phyloP scores from a whole-genome alignment of 2,329 filamentous ascomycete genomes.

The Knufia petricola region DNA sequence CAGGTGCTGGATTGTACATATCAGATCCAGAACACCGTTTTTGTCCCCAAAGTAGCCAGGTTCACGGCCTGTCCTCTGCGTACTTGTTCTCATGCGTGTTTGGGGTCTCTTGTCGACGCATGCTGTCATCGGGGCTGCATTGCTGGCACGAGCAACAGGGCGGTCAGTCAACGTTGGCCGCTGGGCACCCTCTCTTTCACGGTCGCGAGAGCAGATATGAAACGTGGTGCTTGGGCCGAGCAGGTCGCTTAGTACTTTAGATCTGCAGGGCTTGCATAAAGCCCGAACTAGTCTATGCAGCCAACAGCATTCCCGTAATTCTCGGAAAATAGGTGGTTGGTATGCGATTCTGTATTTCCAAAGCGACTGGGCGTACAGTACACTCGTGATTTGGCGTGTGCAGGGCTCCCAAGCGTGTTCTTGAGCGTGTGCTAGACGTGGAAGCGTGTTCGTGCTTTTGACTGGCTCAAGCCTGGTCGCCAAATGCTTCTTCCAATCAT shows the following conservation, averaged over 20 bases:
- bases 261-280: background rate
- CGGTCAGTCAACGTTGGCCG: constrained; percentile 11
- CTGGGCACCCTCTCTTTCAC: constrained; percentile 14
- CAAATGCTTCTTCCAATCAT: constrained; percentile 16
- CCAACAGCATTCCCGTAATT: background rate
- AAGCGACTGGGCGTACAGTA: constrained; percentile 2
- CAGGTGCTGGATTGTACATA: constrained; percentile 12
- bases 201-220: constrained; percentile 12
- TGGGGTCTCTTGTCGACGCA: constrained; percentile 10
- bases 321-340: constrained; percentile 18
- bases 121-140: background rate
- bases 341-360: constrained; percentile 2
- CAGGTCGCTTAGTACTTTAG: background rate
- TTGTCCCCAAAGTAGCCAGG: background rate
- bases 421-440: background rate
- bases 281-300: constrained; percentile 2
- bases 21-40: background rate
- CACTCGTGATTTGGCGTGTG: constrained; percentile 16
- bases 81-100: constrained; percentile 9
- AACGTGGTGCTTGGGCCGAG: constrained; percentile 11
- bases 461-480: constrained; percentile 6
- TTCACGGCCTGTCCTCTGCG: constrained; percentile 7
- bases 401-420: constrained; percentile 4
- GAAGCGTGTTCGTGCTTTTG: constrained; percentile 5
- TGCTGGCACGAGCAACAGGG: constrained; percentile 1